A percentile compares a stretch with the other conserved stretches of the same genome.
These are phyloP conservation scores for Brassica rapa DNA, from an alignment of 345 rosid genomes.

Conservation along the genomic window DNA sequence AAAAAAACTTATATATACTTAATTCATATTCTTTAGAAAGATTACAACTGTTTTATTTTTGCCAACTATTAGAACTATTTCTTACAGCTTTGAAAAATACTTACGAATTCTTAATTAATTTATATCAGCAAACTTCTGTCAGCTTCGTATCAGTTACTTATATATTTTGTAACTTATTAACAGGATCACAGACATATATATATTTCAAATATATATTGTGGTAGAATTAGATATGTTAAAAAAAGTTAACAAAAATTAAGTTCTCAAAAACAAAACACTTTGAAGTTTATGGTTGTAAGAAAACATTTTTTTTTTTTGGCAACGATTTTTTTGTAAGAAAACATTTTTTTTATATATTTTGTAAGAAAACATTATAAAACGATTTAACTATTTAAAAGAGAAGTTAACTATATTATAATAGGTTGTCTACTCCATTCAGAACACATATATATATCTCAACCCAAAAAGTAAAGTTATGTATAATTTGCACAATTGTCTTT, in stretches of 20 bases:
- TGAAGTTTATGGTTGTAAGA: neutral
- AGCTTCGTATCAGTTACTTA: neutral
- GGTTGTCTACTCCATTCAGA: neutral
- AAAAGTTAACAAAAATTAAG: neutral
- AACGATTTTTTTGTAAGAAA: no score
- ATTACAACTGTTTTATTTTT: neutral
- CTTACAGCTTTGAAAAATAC: neutral
- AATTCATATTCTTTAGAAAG: neutral
- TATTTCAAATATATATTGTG: no score
- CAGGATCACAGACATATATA: no score
- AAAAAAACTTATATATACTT: neutral
- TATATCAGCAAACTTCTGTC: neutral
- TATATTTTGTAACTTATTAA: no score
- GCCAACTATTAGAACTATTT: neutral
- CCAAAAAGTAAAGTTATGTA: neutral
- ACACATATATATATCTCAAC: neutral
- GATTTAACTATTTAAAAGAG: neutral
- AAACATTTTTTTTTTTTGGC: no score
- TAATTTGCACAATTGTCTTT: neutral
- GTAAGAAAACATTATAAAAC: neutral
- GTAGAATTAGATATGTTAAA: neutral
- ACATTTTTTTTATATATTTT: no score
- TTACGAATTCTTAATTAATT: neutral
- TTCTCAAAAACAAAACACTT: neutral
- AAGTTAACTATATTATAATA: conserved; percentile 8